phyloP scores from a whole-genome alignment of 495 filamentous ascomycete species.

The Penicillium atrosanguineum region DNA sequence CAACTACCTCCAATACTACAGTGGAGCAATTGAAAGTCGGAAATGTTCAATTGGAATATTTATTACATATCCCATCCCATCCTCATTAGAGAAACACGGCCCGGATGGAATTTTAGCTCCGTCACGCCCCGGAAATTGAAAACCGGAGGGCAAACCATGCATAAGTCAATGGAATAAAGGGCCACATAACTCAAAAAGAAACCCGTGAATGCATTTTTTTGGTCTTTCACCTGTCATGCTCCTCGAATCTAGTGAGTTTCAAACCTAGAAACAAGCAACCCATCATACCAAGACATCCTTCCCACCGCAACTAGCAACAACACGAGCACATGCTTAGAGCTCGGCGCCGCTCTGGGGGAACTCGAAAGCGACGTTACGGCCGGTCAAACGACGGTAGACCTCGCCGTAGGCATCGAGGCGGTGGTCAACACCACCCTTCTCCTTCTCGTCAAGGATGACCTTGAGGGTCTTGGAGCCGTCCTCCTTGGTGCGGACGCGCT shows the following conservation, averaged over 20 bases:
- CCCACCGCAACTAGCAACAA: constrained; percentile 16
- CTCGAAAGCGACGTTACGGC: constrained; percentile 92
- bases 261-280: constrained; percentile 31
- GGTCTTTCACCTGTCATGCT: constrained; percentile 32
- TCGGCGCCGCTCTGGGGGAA: constrained; percentile 86
- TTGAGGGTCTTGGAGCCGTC: constrained; percentile 97
- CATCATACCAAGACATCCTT: constrained; percentile 22
- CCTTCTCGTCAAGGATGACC: constrained; percentile 99
- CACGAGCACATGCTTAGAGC: constrained; percentile 58
- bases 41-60: constrained; percentile 31
- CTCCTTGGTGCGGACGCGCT: constrained; percentile 94
- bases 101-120: constrained; percentile 27
- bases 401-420: constrained; percentile 98
- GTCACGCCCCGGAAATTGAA: constrained; percentile 18
- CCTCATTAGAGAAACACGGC: constrained; percentile 30
- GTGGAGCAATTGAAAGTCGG: constrained; percentile 15
- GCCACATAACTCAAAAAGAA: constrained; percentile 32
- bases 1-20: not conserved
- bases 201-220: constrained; percentile 36
- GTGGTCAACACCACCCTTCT: constrained; percentile 97
- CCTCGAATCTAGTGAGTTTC: constrained; percentile 32
- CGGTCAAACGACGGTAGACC: constrained; percentile 94
- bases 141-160: constrained; percentile 21
- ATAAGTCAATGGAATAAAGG: constrained; percentile 20
- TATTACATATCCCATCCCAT: constrained; percentile 34